Percentiles rank a stretch among this genome's conserved stretches.
Evolutionary conservation across 1,284 basidiomycete species (phyloP).

Genomic region (Cutaneotrichosporon arboriforme): DNA sequence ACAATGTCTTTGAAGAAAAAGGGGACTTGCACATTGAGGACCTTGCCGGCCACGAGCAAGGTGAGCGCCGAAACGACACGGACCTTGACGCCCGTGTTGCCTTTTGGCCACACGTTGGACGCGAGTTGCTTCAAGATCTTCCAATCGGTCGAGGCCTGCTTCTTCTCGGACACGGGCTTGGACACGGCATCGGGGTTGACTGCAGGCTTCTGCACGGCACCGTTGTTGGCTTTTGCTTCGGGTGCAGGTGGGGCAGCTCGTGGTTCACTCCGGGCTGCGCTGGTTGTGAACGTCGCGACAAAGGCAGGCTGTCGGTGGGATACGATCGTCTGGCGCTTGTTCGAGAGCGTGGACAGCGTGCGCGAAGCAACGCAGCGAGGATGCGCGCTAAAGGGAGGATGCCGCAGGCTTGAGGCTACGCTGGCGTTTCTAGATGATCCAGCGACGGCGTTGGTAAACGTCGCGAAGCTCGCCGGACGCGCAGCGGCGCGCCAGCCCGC

Average conservation of each 20-base stretch:
- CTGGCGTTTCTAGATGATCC: background rate
- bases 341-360: background rate
- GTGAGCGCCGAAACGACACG: slow-evolving; percentile 79
- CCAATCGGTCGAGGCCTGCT: slow-evolving; percentile 50
- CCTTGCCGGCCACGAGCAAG: slow-evolving; percentile 81
- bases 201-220: background rate
- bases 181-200: slow-evolving; percentile 15
- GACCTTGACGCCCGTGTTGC: slow-evolving; percentile 53
- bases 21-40: slow-evolving; percentile 95
- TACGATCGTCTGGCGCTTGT: background rate
- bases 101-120: slow-evolving; percentile 57
- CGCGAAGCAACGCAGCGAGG: background rate
- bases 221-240: background rate
- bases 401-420: background rate
- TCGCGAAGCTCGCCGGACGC: background rate
- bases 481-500: slow-evolving; percentile 1
- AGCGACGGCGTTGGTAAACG: background rate
- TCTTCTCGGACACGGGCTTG: slow-evolving; percentile 15
- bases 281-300: background rate
- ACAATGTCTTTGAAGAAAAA: slow-evolving; percentile 90
- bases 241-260: background rate
- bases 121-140: slow-evolving; percentile 54
- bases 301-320: background rate
- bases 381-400: background rate
- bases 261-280: background rate